These are phyloP conservation scores for Tetradesmus lagerheimii DNA, from an alignment of 139 green algal species.

Conservation along the genomic window DNA sequence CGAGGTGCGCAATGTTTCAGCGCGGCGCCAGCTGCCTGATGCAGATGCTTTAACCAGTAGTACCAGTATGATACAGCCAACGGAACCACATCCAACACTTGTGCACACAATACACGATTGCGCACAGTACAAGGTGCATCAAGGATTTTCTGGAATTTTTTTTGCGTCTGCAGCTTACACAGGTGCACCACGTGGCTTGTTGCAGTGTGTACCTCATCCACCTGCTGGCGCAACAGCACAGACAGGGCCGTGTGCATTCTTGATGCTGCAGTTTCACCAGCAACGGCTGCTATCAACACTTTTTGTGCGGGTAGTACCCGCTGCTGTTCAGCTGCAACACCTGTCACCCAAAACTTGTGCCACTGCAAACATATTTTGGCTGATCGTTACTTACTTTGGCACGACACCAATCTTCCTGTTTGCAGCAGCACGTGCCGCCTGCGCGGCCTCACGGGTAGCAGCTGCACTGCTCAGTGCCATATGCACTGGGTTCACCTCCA, in stretches of 20 bases:
- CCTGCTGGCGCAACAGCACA: no score
- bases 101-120: background rate
- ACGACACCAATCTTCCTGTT: background rate
- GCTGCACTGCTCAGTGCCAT: background rate
- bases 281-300: no score
- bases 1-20: background rate
- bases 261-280: no score
- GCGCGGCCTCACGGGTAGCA: no score
- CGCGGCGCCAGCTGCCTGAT: background rate
- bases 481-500: background rate
- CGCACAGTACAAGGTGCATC: no score
- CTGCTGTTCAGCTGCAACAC: background rate
- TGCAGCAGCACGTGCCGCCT: background rate
- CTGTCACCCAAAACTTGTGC: background rate
- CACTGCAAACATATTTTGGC: background rate
- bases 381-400: background rate
- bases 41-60: no score
- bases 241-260: no score
- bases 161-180: no score
- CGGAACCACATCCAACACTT: background rate
- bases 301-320: no score
- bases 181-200: no score
- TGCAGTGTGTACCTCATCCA: no score
- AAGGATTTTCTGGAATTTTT: no score
- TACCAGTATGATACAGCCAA: background rate